Base-by-base conservation (phyloP, 1,139 yeast species). In the Barnettozyma hawaiiensis region DNA sequence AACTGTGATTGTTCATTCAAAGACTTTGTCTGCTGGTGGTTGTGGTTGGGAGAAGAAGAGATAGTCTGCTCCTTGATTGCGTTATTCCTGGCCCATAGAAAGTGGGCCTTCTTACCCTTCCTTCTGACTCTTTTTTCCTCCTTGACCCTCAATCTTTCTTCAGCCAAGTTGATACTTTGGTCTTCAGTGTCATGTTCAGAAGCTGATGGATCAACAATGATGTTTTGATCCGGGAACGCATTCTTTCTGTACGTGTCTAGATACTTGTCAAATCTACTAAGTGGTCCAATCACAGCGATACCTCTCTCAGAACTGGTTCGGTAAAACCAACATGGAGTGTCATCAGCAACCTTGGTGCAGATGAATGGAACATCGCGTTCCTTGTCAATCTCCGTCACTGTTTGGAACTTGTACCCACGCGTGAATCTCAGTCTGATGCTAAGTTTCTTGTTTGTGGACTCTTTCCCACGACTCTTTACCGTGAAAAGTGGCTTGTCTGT, bases 401-500 rank as follows among this genome's bases (percentile, higher is more conserved):
- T 34, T 14, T 14, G 19, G 15, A 22, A 22, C 11, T 11, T 15
- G 14, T 34, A 34, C 15, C 37, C 37, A 22, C 28, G 28, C 6
- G 27, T 12, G 15, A 47, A 22, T 23, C 43, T 47, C 5, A 42
- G 31, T 19, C 52, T 31, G 4, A 50, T 27, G 27, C 38, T 33
- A 19, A 40, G 35, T 11, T 38, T 41, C 22, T 37, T 45, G 9
- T 62, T 51, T 2, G 58, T 49, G 1, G 96, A 96, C 23, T 20
- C 35, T 40, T 97, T 67, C 0, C 97, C 97, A 46, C 95, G 75
- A 27, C 85, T 76, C 35, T 96, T 71, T n/a, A 90, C 96, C 53
- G 86, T 86, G 18, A 87, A 78, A 31, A 90, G 67, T 28, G 94
- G 89, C 39, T 96, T 70, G 40, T 75, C 71, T 37, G 83, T 78